Evolutionary conservation across 495 filamentous ascomycete genomes (phyloP), one percentile per base, ranked within the genome.

Genomic region (Penicillium goetzii): DNA sequence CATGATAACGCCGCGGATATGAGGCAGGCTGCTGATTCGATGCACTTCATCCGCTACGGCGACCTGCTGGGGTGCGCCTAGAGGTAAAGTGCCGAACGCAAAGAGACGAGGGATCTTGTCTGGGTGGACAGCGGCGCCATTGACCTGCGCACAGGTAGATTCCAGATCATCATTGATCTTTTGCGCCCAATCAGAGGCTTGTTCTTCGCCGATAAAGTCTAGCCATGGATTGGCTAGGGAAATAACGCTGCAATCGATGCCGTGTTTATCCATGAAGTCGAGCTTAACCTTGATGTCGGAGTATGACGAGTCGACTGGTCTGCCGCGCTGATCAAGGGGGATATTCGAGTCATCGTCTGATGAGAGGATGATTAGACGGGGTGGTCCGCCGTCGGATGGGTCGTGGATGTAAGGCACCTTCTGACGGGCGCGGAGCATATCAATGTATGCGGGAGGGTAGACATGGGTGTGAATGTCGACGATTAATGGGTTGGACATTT

Each of bases 391-490:
- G 82, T 84, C 19, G 80, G 83, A 73, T 83, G 91, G 72, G 74
- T 87, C 76, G 63, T 92, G 86, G 60, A 98, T 85, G 61, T 96
- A 91, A 19, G 94, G 94, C 58, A 96, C 89, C 36, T 80, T 83
- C 56, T 79, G 84, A 60, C 94, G 89, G 26, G 86, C 86, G 69
- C 89, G 86, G 28, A 98, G 87, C 70, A 97, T 86, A 58, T 83
- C 74, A 81, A 97, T 87, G 76, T 93, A 98, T 10, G 85, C 83
- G 0, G 90, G 90, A 0, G 92, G 91, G 74, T 97, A 97, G 79
- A 97, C 87, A 81, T 98, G 94, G 14, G 93, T 97, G 80, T 97
- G 94, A 69, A 97, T 85, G 76, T 97, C 94, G 49, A 97, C 90
- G 38, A 92, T 81, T 10, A 81, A 64, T 33, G 76, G 65, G 43